These are phyloP conservation scores for Fusarium pseudocircinatum DNA, from an alignment of 2,329 filamentous ascomycete species.

Conservation along the genomic window DNA sequence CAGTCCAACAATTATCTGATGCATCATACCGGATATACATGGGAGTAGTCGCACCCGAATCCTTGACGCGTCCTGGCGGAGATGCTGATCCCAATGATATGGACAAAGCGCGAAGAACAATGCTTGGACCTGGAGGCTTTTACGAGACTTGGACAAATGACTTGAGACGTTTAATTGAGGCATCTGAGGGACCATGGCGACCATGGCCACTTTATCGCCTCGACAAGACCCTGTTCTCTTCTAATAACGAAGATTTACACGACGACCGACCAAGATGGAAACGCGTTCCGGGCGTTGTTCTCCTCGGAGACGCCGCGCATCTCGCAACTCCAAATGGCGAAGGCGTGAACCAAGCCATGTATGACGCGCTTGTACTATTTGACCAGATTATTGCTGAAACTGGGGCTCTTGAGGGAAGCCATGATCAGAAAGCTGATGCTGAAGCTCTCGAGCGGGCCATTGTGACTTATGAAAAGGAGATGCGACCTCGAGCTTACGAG, in stretches of 20 bases:
- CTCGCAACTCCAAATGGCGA: not conserved
- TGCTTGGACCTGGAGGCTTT: not conserved
- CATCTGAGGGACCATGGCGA: not conserved
- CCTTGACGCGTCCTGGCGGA: not conserved
- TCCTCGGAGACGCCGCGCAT: not conserved
- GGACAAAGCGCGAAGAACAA: not conserved
- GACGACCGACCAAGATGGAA: not conserved
- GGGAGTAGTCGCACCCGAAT: not conserved
- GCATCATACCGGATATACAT: not conserved
- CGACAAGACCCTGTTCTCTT: not conserved
- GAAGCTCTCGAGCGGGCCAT: not conserved
- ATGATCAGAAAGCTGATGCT: not conserved
- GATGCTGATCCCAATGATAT: not conserved
- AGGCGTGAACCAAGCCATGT: slow-evolving; percentile 7
- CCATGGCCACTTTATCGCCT: slow-evolving; percentile 7
- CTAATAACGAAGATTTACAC: rapidly evolving
- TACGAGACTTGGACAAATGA: not conserved
- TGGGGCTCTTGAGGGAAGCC: rapidly evolving
- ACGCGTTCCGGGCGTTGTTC: not conserved
- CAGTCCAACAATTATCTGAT: not conserved
- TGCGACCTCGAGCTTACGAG: not conserved
- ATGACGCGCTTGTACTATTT: not conserved
- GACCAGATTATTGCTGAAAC: not conserved
- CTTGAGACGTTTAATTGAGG: not conserved
- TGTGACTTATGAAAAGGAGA: not conserved